Evolutionary conservation across 768 basidiomycete genomes (phyloP), one percentile per base, ranked within the genome.

Genomic region (Xerocomus spinulosus): DNA sequence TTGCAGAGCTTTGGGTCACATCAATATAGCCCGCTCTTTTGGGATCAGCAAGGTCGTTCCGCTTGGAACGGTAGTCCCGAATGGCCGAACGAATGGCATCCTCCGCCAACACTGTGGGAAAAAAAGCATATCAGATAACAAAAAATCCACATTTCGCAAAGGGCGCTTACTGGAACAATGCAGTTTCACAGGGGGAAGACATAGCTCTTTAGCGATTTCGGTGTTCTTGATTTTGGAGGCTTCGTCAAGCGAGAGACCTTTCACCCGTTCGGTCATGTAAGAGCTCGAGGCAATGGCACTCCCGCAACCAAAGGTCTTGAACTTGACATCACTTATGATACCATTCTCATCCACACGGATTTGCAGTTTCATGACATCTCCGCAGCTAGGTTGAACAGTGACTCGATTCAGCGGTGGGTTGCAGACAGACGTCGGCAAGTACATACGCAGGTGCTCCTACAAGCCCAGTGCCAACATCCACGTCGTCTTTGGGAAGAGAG

Each of bases 241-340:
- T 51, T 93, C 91, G 44, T 97, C 96, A 47, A 99, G 71, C 9
- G 86, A 85, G 52, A 98, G 77, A 21, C 96, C 96, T 71, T 85
- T 95, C 51, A 99, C 95, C 43, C 93, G 87, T 73, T 99, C 95
- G 15, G 96, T 99, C 90, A 98, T 93, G 67, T 95, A 99, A 7
- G 91, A 94, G 62, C 91, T 93, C 1, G 92, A 95, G 1, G 96
- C 96, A 51, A 99, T 99, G 57, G 93, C 93, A 55, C 92, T 94
- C 44, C 96, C 96, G 68, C 96, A 98, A 3, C 96, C 95, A 68
- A 99, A 98, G 0, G 96, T 98, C 77, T 98, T 99, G 78, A 98
- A 98, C 72, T 95, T 96, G 71, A 97, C 96, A 65, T 99, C 96
- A 40, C 87, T 88, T 62, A 99, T 99, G 69, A 97, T 80, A 29